phyloP scores from a whole-genome alignment of 306 rosid species.

The Vachellia pachyceras region DNA sequence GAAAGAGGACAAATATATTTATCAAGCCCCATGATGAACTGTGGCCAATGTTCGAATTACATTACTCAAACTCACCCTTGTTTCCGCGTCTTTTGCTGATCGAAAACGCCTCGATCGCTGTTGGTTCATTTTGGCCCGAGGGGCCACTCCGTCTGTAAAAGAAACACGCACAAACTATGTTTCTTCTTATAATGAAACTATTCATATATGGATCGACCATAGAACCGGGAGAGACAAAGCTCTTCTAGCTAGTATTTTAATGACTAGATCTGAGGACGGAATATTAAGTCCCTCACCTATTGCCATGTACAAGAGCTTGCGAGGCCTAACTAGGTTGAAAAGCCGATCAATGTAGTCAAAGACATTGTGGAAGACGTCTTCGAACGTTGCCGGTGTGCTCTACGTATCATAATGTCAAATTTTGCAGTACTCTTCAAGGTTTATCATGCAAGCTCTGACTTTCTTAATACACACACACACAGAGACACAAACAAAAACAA shows the following conservation, averaged over 20 bases:
- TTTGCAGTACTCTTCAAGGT: not conserved
- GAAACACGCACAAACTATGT: not conserved
- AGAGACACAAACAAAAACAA: no score
- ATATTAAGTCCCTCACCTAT: constrained; percentile 42
- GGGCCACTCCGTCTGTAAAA: constrained; percentile 67
- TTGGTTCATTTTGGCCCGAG: constrained; percentile 73
- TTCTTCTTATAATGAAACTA: not conserved
- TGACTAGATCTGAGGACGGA: not conserved
- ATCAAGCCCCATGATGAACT: not conserved
- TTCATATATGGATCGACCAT: not conserved
- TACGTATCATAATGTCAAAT: constrained; percentile 4
- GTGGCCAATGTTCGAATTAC: not conserved
- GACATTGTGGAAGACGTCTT: constrained; percentile 53
- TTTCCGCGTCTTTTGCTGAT: constrained; percentile 43
- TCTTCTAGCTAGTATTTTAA: not conserved
- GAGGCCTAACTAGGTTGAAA: constrained; percentile 44
- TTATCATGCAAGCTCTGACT: not conserved
- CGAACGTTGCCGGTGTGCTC: constrained; percentile 42
- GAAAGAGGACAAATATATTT: not conserved
- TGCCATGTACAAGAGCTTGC: constrained; percentile 53
- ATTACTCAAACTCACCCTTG: constrained; percentile 14
- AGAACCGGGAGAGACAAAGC: not conserved
- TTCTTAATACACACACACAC: not conserved
- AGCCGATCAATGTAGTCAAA: constrained; percentile 55
- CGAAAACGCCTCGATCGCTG: constrained; percentile 55